Base-by-base conservation (phyloP, 2,329 filamentous ascomycete genomes). In the Malbranchea cinnamomea region DNA sequence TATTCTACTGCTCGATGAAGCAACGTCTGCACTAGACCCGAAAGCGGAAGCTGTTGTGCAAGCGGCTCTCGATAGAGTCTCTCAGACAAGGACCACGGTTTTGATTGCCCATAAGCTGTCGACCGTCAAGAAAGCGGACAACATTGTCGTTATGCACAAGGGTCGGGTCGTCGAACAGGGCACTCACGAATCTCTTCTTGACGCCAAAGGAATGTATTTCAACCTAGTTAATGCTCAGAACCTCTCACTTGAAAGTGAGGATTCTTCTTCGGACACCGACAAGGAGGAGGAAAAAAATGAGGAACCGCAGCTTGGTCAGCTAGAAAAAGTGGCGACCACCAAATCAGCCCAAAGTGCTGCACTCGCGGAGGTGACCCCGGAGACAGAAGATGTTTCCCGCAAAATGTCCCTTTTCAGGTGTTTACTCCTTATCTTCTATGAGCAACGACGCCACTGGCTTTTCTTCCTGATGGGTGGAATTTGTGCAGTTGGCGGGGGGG, bases 101-200 rank as follows among this genome's bases (percentile, higher is more conserved):
- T 76, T 79, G 5, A 91, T 93, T 48, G 84, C 83, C 17, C 83
- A 93, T 56, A 72, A 81, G 42, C 66, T 93, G 5, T 85, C 80
- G 1, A 93, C 83, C 5, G 85, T 93, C 56, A 78, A 71, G 53
- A 74, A 83, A 40, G 83, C 83, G 0, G 78, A 92, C 50, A 89
- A 89, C 43, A 92, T 92, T 41, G 76, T 92, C 4, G 84, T 92
- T 35, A 85, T 93, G 79, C 64, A 68, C 2, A 56, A 72, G 34
- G 84, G 84, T 4, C 59, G 65, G n/a, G 84, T 93, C 32, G 63
- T 91, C 9, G 85, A 93, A 52, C 81, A 92, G 53, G 85, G 85
- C 18, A 81, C 69, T 0, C 84, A 93, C 48, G 68, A 81, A 28
- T 64, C 74, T 5, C 65, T 93, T 4, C 58, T 93, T 3, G 68